Evolutionary conservation across 176 grass and related monocot species (phyloP).

Genomic region (Miscanthus lutarioriparius): DNA sequence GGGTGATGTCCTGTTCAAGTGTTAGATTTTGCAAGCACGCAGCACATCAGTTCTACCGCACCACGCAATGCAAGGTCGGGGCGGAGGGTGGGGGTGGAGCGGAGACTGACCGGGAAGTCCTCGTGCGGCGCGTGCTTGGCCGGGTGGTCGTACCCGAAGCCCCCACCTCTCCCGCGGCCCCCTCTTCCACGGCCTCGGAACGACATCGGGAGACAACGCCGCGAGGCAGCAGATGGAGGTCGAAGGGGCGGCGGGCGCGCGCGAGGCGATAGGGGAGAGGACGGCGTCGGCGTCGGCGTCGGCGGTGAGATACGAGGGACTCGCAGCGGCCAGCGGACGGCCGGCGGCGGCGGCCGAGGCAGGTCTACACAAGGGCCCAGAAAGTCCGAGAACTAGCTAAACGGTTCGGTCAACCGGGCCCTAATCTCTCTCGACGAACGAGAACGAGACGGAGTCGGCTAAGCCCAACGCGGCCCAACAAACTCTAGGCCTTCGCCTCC

Average conservation of each 20-base stretch:
- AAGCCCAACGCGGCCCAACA: background rate
- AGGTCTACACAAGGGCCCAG: background rate
- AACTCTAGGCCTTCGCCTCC: background rate
- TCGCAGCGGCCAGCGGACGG: background rate
- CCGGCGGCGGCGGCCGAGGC: no score
- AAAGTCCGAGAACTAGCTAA: background rate
- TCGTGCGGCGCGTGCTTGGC: slow-evolving; percentile 41
- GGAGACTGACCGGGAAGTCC: slow-evolving; percentile 44
- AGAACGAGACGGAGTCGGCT: background rate
- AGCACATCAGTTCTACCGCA: background rate
- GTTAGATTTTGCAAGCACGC: background rate
- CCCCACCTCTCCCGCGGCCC: slow-evolving; percentile 28
- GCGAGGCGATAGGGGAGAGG: background rate
- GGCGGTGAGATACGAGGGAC: background rate
- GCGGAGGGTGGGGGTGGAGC: background rate
- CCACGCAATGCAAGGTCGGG: background rate
- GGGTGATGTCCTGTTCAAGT: slow-evolving; percentile 26
- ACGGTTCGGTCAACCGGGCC: background rate
- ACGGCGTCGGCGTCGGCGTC: background rate
- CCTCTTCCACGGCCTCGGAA: slow-evolving; percentile 46
- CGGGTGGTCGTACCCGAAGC: background rate
- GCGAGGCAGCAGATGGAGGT: background rate
- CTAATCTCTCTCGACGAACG: background rate
- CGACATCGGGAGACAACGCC: slow-evolving; percentile 17
- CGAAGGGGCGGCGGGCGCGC: background rate